Evolutionary conservation across 164 flowering plant species (phyloP).

Genomic region (Nymphaea thermarum): DNA sequence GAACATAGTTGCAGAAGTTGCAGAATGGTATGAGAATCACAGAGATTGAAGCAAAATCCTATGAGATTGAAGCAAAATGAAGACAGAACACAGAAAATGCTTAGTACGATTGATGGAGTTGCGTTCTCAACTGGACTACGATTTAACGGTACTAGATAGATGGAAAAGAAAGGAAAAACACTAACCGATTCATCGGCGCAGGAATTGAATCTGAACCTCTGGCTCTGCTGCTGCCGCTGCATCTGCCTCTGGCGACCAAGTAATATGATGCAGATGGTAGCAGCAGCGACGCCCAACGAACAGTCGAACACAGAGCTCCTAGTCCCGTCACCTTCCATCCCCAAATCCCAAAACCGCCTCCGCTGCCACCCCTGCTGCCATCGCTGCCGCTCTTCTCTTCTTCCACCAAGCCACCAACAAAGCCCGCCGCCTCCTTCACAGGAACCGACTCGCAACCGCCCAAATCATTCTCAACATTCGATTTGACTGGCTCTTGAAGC

Average conservation of each 20-base stretch:
- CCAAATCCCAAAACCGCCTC: conserved; percentile 28
- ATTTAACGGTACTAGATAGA: too few species aligned
- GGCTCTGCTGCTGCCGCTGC: conserved; percentile 24
- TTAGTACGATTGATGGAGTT: too few species aligned
- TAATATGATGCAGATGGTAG: conserved; percentile 41
- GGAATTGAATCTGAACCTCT: conserved; percentile 38
- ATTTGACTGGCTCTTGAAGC: conserved; percentile 19
- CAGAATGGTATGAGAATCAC: too few species aligned
- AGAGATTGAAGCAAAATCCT: too few species aligned
- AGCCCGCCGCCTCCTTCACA: conserved; percentile 6
- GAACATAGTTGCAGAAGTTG: too few species aligned
- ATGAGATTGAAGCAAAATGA: too few species aligned
- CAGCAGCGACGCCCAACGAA: conserved; percentile 45
- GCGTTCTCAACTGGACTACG: too few species aligned
- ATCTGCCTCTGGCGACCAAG: conserved; percentile 23
- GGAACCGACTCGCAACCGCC: conserved; percentile 4
- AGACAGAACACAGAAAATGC: too few species aligned
- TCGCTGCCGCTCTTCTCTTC: conserved; percentile 9
- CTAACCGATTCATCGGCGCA: conserved; percentile 47
- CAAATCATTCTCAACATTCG: conserved; percentile 2
- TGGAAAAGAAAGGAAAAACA: neutral
- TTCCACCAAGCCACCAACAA: neutral
- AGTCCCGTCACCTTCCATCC: conserved; percentile 31
- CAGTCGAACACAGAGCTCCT: conserved; percentile 51
- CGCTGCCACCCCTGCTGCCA: conserved; percentile 5